A percentile compares a stretch with the other conserved stretches of the same genome.
phyloP scores from a whole-genome alignment of 1,139 yeast genomes.

The Hyphopichia pseudoburtonii region DNA sequence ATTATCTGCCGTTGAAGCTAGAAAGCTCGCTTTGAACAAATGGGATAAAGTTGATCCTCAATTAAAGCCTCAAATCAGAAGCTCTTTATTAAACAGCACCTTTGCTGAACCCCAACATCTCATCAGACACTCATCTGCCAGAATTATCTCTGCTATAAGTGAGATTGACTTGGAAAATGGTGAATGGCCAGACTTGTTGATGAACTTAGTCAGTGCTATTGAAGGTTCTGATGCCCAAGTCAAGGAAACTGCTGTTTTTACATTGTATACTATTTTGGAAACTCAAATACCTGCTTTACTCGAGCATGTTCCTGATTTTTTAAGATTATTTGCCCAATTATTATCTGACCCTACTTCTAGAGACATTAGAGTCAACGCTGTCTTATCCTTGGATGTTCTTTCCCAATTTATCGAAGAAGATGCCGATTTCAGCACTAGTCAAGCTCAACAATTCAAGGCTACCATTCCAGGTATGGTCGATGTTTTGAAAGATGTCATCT shows the following conservation, averaged over 20 bases:
- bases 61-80: constrained; percentile 61
- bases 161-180: constrained; percentile 63
- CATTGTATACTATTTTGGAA: constrained; percentile 77
- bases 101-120: constrained; percentile 56
- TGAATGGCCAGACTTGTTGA: constrained; percentile 79
- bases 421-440: constrained; percentile 42
- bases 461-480: constrained; percentile 80
- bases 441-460: constrained; percentile 60
- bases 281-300: constrained; percentile 65
- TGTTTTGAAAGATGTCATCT: constrained; percentile 75
- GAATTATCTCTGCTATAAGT: constrained; percentile 87
- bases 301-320: constrained; percentile 63
- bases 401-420: constrained; percentile 66
- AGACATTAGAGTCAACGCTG: constrained; percentile 80
- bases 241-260: constrained; percentile 84
- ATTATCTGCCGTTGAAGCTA: constrained; percentile 92
- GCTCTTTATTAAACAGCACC: constrained; percentile 66
- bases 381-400: constrained; percentile 76
- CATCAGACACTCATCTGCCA: constrained; percentile 85
- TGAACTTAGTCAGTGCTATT: constrained; percentile 68
- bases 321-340: constrained; percentile 66
- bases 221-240: constrained; percentile 55
- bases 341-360: constrained; percentile 65
- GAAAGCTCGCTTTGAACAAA: constrained; percentile 71
- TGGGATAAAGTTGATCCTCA: constrained; percentile 65